These are phyloP conservation scores for Pythium angustatum DNA, from an alignment of 352 stramenopile species.

Conservation along the genomic window DNA sequence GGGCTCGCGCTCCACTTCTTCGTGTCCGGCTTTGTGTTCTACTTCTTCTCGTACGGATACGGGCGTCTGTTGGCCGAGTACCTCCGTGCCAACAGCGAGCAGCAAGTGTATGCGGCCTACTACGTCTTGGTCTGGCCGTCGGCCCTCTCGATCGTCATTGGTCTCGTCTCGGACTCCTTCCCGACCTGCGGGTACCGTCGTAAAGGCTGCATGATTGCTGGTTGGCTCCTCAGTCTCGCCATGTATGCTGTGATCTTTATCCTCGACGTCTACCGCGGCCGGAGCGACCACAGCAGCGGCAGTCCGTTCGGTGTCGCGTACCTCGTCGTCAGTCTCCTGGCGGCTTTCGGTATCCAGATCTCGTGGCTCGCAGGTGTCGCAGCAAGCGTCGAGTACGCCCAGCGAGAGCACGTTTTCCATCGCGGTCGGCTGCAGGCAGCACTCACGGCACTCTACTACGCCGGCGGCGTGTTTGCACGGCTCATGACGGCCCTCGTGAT, in stretches of 20 bases:
- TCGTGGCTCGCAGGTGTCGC: conserved; percentile 39
- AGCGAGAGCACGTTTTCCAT: conserved; percentile 34
- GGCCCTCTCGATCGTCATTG: conserved; percentile 35
- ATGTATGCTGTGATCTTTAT: conserved; percentile 28
- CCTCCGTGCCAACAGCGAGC: conserved; percentile 14
- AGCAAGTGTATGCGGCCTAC: conserved; percentile 12
- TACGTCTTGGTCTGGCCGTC: conserved; percentile 40
- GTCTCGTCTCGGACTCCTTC: conserved; percentile 37
- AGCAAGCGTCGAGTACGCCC: conserved; percentile 38
- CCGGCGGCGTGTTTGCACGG: conserved; percentile 29
- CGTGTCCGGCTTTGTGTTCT: conserved; percentile 19
- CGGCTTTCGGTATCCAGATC: conserved; percentile 40
- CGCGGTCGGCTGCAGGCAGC: conserved; percentile 28
- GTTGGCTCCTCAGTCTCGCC: conserved; percentile 25
- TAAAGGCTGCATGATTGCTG: conserved; percentile 33
- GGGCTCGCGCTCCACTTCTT: conserved; percentile 24
- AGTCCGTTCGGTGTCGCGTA: neutral
- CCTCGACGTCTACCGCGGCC: conserved; percentile 21
- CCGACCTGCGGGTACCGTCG: conserved; percentile 35
- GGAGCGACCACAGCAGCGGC: neutral
- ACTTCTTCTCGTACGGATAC: conserved; percentile 25
- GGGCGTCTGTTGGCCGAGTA: conserved; percentile 22
- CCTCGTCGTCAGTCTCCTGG: conserved; percentile 26
- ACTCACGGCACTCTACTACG: conserved; percentile 21
- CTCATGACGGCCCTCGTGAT: conserved; percentile 9